Percentiles rank a stretch among this genome's conserved stretches.
Conservation (phyloP, 2,329 filamentous ascomycete genomes). For the Periglandula ipomoeae region DNA sequence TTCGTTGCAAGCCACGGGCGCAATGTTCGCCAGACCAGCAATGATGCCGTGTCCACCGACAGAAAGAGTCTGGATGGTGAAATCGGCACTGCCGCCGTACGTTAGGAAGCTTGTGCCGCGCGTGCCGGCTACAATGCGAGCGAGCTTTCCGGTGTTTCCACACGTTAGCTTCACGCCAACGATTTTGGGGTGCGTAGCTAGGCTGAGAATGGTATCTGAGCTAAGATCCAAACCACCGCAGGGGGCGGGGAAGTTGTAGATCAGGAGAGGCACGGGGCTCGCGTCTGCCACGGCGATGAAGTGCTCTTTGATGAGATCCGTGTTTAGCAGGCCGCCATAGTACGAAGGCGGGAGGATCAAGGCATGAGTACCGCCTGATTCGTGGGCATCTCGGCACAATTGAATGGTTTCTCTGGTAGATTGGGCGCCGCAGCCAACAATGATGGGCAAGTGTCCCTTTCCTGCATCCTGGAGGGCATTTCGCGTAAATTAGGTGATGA, state of each 20-base stretch:
- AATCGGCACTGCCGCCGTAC: constrained; percentile 66
- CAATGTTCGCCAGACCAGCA: constrained; percentile 56
- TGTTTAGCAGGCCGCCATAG: constrained; percentile 52
- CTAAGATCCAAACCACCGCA: constrained; percentile 47
- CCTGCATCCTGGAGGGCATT: constrained; percentile 49
- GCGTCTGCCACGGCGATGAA: constrained; percentile 52
- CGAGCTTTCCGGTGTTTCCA: constrained; percentile 54
- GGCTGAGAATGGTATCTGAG: constrained; percentile 45
- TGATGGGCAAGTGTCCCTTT: constrained; percentile 47
- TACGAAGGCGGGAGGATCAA: constrained; percentile 62
- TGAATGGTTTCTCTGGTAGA: constrained; percentile 59
- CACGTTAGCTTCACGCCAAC: constrained; percentile 55
- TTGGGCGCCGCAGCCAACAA: constrained; percentile 61
- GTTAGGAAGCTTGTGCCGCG: constrained; percentile 46
- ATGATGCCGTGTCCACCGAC: constrained; percentile 65
- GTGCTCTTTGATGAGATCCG: constrained; percentile 47
- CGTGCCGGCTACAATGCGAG: constrained; percentile 37
- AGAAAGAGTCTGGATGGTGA: constrained; percentile 60
- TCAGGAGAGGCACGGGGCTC: constrained; percentile 48
- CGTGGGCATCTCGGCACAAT: constrained; percentile 54
- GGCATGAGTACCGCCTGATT: constrained; percentile 56
- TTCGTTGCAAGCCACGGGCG: neutral
- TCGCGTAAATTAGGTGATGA: constrained; percentile 52
- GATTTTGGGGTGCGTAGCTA: constrained; percentile 47
- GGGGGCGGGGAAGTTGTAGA: constrained; percentile 56